Conservation (phyloP, 345 rosid genomes). For the Salix dunnii region DNA sequence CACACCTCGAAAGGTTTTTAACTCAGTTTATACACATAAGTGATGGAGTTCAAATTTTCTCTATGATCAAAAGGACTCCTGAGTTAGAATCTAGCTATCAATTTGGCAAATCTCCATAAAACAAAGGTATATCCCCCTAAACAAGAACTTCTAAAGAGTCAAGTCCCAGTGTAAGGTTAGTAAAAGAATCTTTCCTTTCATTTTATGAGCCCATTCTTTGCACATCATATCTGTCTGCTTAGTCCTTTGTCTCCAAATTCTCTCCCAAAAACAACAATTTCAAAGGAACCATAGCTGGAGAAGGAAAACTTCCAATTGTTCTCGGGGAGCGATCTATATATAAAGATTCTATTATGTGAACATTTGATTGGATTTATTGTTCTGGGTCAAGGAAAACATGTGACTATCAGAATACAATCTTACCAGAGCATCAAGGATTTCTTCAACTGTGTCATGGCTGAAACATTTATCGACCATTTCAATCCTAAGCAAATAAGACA, state of each 20-base stretch:
- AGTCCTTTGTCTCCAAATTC: neutral
- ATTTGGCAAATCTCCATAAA: neutral
- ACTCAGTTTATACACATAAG: no score
- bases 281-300: no score
- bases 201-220: neutral
- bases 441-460: slow-evolving; percentile 78
- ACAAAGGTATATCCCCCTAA: neutral
- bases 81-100: neutral
- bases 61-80: neutral
- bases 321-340: neutral
- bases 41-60: neutral
- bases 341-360: neutral
- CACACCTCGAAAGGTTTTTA: no score
- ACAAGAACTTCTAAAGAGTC: neutral
- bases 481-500: slow-evolving; percentile 42
- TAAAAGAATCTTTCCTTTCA: neutral
- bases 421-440: slow-evolving; percentile 77
- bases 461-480: slow-evolving; percentile 72
- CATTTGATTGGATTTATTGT: neutral
- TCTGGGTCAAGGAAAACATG: neutral
- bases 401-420: slow-evolving; percentile 15
- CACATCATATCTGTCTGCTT: neutral
- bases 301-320: neutral
- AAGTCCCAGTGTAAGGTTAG: neutral
- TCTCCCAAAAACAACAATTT: neutral